A percentile compares a stretch with the other conserved stretches of the same genome.
These are phyloP conservation scores for Secale cereale DNA, from an alignment of 176 grass and related monocot genomes.

Conservation along the genomic window DNA sequence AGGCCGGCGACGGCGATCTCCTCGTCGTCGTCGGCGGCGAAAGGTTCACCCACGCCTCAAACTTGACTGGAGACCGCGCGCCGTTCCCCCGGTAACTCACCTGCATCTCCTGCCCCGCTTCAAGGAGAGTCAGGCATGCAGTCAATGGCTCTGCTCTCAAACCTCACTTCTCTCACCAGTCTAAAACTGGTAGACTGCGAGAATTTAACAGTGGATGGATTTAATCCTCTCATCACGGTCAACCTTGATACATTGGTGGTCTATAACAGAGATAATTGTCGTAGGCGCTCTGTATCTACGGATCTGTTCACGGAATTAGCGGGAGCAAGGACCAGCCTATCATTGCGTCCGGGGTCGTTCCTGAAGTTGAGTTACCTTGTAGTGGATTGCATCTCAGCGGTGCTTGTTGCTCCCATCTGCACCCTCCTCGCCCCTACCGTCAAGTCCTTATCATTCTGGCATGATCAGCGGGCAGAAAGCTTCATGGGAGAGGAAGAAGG, in stretches of 20 bases:
- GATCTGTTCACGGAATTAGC: neutral
- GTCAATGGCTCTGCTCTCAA: neutral
- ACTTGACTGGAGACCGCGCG: too few species aligned
- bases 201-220: neutral
- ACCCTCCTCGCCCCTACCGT: neutral
- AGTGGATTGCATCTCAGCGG: neutral
- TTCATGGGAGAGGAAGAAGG: neutral
- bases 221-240: neutral
- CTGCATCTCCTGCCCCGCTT: too few species aligned
- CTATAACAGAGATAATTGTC: accelerated
- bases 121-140: accelerated
- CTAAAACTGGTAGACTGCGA: neutral
- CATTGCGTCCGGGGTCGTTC: too few species aligned
- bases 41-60: too few species aligned
- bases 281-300: neutral
- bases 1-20: too few species aligned
- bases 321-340: neutral
- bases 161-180: accelerated
- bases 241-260: accelerated
- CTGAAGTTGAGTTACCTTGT: accelerated
- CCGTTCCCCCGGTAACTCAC: too few species aligned
- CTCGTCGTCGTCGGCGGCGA: too few species aligned
- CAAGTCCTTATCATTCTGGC: accelerated
- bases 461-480: neutral
- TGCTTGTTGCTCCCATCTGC: neutral